phyloP scores from a whole-genome alignment of 2,329 filamentous ascomycete species.

The Phoma sp. region DNA sequence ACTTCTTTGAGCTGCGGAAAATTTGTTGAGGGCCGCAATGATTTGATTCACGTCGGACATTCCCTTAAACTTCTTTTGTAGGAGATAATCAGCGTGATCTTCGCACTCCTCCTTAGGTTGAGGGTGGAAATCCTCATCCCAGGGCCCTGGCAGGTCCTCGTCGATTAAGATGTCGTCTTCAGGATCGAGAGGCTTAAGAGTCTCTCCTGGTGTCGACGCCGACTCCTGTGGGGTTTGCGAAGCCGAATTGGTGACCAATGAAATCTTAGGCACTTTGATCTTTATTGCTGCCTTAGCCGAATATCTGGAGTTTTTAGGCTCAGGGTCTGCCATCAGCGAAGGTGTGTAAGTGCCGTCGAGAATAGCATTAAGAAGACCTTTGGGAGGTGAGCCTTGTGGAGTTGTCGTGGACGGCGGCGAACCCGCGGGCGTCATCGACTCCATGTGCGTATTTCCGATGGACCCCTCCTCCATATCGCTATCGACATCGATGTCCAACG shows the following conservation, averaged over 20 bases:
- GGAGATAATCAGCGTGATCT: constrained; percentile 50
- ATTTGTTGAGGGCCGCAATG: constrained; percentile 52
- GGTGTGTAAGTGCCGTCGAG: constrained; percentile 16
- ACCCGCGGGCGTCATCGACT: constrained; percentile 20
- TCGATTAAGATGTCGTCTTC: constrained; percentile 45
- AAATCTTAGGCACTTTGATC: constrained; percentile 28
- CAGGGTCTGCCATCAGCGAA: constrained; percentile 10
- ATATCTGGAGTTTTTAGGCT: constrained; percentile 15
- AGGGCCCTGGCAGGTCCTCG: constrained; percentile 46
- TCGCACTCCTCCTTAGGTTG: constrained; percentile 45
- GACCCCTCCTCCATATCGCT: constrained; percentile 23
- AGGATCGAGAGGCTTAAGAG: constrained; percentile 34
- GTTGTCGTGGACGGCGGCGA: constrained; percentile 19
- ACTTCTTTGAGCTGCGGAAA: constrained; percentile 50
- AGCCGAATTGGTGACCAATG: constrained; percentile 26
- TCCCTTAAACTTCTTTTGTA: constrained; percentile 49
- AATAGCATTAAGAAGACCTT: constrained; percentile 22
- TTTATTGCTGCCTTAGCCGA: constrained; percentile 6
- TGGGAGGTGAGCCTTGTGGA: constrained; percentile 28
- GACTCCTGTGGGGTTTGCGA: constrained; percentile 37
- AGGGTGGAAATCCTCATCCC: constrained; percentile 33
- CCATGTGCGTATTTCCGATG: constrained; percentile 20
- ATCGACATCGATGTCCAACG: constrained; percentile 21
- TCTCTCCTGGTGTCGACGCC: constrained; percentile 33
- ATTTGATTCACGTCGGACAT: constrained; percentile 52